Percentiles rank a stretch among this genome's conserved stretches.
phyloP scores from a whole-genome alignment of 139 green algal genomes.

The Chlorella vulgaris region DNA sequence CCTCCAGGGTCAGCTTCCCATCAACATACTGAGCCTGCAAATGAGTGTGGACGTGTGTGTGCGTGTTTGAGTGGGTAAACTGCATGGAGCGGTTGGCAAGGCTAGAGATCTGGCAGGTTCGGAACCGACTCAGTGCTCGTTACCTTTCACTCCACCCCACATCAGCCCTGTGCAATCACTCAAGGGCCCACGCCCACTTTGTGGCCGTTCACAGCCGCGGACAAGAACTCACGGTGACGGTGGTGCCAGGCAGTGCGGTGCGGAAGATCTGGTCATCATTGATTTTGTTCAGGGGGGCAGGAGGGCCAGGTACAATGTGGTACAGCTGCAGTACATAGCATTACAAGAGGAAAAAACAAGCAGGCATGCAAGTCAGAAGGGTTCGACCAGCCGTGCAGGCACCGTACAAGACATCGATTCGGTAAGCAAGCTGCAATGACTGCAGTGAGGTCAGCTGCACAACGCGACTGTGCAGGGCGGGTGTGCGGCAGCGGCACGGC shows the following conservation, averaged over 20 bases:
- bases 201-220: background rate
- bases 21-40: conserved; percentile 16
- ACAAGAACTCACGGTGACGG: background rate
- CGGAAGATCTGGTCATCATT: conserved; percentile 24
- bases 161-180: too few relatives aligned
- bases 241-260: background rate
- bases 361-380: background rate
- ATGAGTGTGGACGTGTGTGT: background rate
- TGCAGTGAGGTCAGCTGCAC: background rate
- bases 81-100: too few relatives aligned
- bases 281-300: background rate
- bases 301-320: conserved; percentile 21
- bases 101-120: too few relatives aligned
- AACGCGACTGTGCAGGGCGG: background rate
- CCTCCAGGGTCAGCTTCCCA: background rate
- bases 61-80: too few relatives aligned
- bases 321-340: background rate
- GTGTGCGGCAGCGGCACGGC: background rate
- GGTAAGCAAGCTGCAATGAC: background rate
- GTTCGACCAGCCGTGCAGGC: too few relatives aligned
- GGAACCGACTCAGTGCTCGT: background rate
- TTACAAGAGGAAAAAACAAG: too few relatives aligned
- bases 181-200: too few relatives aligned
- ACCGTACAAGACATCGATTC: too few relatives aligned
- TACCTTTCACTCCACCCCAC: too few relatives aligned